phyloP scores from a whole-genome alignment of 352 stramenopile genomes.

The Halophytophthora polymorphica region DNA sequence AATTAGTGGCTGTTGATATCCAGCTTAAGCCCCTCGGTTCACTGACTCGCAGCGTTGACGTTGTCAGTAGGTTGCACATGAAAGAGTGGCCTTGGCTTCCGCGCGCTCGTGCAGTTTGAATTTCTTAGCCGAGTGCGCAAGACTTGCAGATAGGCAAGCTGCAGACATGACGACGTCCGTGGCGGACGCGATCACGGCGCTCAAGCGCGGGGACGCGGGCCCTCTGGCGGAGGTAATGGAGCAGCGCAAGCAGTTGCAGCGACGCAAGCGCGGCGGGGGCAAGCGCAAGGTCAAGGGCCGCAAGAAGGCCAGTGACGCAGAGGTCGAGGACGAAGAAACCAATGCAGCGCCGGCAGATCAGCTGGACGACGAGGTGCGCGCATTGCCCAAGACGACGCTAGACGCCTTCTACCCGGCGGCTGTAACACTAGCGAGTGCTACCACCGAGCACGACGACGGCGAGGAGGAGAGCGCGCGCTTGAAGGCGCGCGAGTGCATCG shows the following conservation, averaged over 20 bases:
- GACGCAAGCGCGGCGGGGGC: constrained; percentile 9
- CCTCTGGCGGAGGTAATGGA: constrained; percentile 33
- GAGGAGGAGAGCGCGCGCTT: constrained; percentile 23
- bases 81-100: neutral
- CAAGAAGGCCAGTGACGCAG: constrained; percentile 20
- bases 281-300: constrained; percentile 26
- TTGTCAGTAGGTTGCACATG: too few relatives aligned
- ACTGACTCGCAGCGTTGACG: too few relatives aligned
- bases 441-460: constrained; percentile 19
- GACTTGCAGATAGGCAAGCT: neutral
- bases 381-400: constrained; percentile 40
- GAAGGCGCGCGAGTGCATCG: constrained; percentile 37
- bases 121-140: constrained; percentile 9
- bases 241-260: constrained; percentile 27
- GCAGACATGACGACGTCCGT: constrained; percentile 17
- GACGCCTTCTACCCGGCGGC: constrained; percentile 53
- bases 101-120: constrained; percentile 16
- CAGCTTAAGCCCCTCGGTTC: too few relatives aligned
- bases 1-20: too few relatives aligned
- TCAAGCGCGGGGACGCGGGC: constrained; percentile 31
- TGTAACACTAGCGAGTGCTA: constrained; percentile 26
- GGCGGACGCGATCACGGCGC: constrained; percentile 38
- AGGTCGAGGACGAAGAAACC: constrained; percentile 7
- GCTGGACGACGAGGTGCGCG: constrained; percentile 56
- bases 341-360: constrained; percentile 4